phyloP scores from a whole-genome alignment of 1,284 basidiomycete genomes.

The Trichosporon inkin region DNA sequence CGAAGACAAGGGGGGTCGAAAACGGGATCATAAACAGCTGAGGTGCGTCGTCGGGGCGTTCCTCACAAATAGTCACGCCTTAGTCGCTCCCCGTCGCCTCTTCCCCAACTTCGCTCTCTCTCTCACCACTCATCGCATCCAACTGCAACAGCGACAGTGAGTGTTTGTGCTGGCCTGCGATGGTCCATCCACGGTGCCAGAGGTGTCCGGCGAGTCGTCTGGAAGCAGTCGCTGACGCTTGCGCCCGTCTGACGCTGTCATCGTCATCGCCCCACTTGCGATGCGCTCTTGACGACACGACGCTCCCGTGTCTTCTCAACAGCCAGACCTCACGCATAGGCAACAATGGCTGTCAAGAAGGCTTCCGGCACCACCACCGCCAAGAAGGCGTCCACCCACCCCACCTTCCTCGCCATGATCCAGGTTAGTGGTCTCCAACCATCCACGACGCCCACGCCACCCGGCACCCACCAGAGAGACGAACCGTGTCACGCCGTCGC shows the following conservation, averaged over 20 bases:
- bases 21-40: constrained; percentile 8
- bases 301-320: not conserved
- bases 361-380: constrained; percentile 25
- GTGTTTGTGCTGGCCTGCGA: not conserved
- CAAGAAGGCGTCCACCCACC: constrained; percentile 46
- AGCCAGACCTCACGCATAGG: constrained; percentile 5
- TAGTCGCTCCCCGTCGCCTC: constrained; percentile 1
- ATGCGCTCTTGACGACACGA: not conserved
- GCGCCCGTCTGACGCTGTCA: not conserved
- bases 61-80: constrained; percentile 9
- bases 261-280: not conserved
- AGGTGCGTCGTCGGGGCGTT: constrained; percentile 2
- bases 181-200: not conserved
- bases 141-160: constrained; percentile 5
- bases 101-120: constrained; percentile 2
- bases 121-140: constrained; percentile 4
- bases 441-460: constrained; percentile 13
- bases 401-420: constrained; percentile 52
- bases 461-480: not conserved
- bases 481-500: not conserved
- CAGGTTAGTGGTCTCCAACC: constrained; percentile 41
- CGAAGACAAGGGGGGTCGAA: constrained; percentile 3
- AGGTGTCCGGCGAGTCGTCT: not conserved
- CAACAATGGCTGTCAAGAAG: constrained; percentile 35
- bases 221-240: constrained; percentile 13